These are phyloP conservation scores for Hirschioporus abietinus DNA, from an alignment of 768 basidiomycete species.

Conservation along the genomic window DNA sequence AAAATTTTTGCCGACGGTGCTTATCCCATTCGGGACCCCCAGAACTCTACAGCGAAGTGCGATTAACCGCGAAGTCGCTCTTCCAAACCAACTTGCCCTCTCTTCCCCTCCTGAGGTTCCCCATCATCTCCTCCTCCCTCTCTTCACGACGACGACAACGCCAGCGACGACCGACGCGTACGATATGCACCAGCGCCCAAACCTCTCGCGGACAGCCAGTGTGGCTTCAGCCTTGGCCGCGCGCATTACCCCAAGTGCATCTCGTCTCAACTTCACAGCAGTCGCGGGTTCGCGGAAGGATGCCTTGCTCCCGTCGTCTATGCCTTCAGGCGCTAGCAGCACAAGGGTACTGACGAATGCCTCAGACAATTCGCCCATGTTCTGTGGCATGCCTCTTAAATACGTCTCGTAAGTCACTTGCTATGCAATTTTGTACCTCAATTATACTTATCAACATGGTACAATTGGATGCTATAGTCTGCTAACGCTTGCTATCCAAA, in stretches of 20 bases:
- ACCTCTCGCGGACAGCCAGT: background rate
- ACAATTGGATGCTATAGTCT: constrained; percentile 41
- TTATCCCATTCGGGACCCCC: background rate
- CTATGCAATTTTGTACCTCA: background rate
- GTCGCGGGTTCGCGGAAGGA: background rate
- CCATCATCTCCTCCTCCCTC: background rate
- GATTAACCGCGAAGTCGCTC: background rate
- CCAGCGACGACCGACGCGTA: background rate
- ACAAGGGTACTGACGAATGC: background rate
- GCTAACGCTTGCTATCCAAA: constrained; percentile 86
- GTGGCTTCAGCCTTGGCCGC: background rate
- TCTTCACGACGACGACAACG: background rate
- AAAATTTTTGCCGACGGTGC: constrained; percentile 1
- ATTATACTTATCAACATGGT: constrained; percentile 1
- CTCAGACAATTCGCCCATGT: constrained; percentile 34
- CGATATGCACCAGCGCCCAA: background rate
- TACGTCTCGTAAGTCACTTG: constrained; percentile 62
- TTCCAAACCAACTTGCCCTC: background rate
- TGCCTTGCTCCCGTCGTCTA: background rate
- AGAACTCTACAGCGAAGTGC: background rate
- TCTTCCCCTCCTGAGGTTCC: background rate
- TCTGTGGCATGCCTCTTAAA: constrained; percentile 74
- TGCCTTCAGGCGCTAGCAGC: background rate
- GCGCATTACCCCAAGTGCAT: background rate
- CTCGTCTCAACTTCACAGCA: background rate